Percentiles rank a stretch among this genome's conserved stretches.
Conservation (phyloP, 1,284 basidiomycete species). For the Trichosporon sp. region DNA sequence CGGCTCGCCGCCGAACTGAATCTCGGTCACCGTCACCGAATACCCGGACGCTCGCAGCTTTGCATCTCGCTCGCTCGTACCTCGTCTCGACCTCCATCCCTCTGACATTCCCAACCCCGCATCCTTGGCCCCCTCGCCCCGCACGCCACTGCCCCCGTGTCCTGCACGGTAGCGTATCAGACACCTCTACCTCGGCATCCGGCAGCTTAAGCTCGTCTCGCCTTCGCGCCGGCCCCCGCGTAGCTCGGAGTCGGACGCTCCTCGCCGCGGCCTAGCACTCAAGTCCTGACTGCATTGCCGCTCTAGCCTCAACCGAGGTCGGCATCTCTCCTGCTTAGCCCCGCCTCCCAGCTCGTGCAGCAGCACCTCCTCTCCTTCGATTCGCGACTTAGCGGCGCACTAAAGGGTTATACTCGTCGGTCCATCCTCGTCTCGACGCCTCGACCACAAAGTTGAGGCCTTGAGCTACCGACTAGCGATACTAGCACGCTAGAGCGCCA, state of each 20-base stretch:
- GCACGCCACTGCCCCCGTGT: neutral
- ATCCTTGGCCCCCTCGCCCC: neutral
- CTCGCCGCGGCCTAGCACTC: neutral
- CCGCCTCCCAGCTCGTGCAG: too few species aligned
- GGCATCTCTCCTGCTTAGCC: neutral
- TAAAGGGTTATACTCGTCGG: neutral
- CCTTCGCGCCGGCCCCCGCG: neutral
- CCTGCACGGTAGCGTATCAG: neutral
- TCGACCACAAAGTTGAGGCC: neutral
- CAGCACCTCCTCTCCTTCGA: neutral
- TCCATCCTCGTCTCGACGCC: neutral
- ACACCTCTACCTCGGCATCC: neutral
- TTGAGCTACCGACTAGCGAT: neutral
- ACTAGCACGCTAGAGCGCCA: neutral
- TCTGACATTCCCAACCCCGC: neutral
- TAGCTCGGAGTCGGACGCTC: too few species aligned
- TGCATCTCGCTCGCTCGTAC: too few species aligned
- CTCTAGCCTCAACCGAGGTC: neutral
- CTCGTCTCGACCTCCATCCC: neutral
- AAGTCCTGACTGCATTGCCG: neutral
- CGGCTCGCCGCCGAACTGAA: neutral
- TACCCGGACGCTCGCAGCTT: neutral
- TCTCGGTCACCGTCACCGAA: neutral
- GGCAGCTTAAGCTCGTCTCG: neutral
- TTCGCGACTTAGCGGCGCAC: neutral